Evolutionary conservation across 176 grass and related monocot species (phyloP).

Genomic region (Avena eriantha): DNA sequence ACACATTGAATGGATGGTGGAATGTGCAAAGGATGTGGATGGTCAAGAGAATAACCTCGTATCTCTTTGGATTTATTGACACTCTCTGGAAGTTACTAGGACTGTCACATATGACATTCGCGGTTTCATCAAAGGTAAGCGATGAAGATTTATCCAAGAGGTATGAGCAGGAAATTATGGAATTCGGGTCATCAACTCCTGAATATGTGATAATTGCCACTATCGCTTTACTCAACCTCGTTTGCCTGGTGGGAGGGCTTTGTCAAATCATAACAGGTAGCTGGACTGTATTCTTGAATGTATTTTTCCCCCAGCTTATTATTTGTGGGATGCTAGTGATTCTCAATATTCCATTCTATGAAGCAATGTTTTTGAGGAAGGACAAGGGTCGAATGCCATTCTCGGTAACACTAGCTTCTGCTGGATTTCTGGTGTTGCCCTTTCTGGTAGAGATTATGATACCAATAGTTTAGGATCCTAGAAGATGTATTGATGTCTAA

Average conservation of each 20-base stretch:
- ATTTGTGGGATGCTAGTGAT: slow-evolving; percentile 48
- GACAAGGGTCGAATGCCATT: slow-evolving; percentile 54
- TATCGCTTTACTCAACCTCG: slow-evolving; percentile 51
- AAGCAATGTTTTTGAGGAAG: slow-evolving; percentile 67
- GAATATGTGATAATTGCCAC: slow-evolving; percentile 45
- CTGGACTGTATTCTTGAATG: not conserved
- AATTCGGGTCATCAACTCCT: slow-evolving; percentile 46
- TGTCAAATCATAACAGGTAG: not conserved
- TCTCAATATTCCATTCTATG: slow-evolving; percentile 51
- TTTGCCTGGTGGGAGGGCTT: slow-evolving; percentile 36
- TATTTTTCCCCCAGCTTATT: slow-evolving; percentile 37
- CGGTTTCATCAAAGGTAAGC: too few relatives aligned
- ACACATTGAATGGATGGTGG: slow-evolving; percentile 53
- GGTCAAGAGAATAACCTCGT: slow-evolving; percentile 51
- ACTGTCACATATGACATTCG: too few relatives aligned
- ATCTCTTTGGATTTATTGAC: slow-evolving; percentile 39
- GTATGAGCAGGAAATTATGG: not conserved
- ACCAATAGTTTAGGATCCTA: slow-evolving; percentile 34
- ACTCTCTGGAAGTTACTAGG: slow-evolving; percentile 24
- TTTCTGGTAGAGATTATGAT: not conserved
- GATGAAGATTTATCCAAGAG: too few relatives aligned
- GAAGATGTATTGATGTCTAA: not conserved
- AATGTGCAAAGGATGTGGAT: slow-evolving; percentile 59
- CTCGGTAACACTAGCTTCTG: slow-evolving; percentile 44
- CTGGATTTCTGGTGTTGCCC: slow-evolving; percentile 34